Base-by-base conservation (phyloP, 106 monocot species). In the Amphibolis antarctica region DNA sequence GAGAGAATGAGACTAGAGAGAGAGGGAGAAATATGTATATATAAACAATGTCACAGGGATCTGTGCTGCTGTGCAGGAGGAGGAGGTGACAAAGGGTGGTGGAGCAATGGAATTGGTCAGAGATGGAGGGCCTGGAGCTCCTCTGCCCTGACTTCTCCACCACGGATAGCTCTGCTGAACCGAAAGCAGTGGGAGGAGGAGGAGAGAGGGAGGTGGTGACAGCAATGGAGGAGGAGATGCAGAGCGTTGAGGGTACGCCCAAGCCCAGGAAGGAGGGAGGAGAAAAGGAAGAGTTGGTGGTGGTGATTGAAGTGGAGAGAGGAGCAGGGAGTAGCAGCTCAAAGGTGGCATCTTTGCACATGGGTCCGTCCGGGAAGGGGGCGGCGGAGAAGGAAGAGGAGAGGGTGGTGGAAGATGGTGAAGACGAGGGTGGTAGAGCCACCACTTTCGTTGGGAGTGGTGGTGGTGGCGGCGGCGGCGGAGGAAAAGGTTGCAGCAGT, bases 21-120 rank as follows among this genome's bases (percentile, higher is more conserved):
- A 51, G 42, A 56, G 20, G 24, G 23, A 57, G 44, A 13, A 44
- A 44, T 12, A 23, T 57, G 42, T n/a, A 68, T 4, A 36, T 36
- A 36, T 36, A 56, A 57, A 68, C 14, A 44, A 68, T 68, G 57
- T 68, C 55, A 18, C 68, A 68, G 68, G 28, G 56, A 55, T 53
- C 68, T 55, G 46, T 44, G 57, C 57, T n/a, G n/a, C n/a, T n/a
- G n/a, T n/a, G n/a, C n/a, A n/a, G n/a, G n/a, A 47, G 56, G 68
- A 18, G 45, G 68, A 42, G 55, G 25, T 1, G 44, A 29, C 27
- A 28, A 68, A 58, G 57, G 42, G 69, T 36, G 51, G 50, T 51
- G 60, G 47, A 51, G 61, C 28, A 61, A 36, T 61, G 69, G 60
- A 57, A 53, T 27, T 46, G 68, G 68, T 28, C 46, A 27, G 55